Base-by-base conservation (phyloP, 306 rosid genomes). In the Macrotyloma uniflorum region DNA sequence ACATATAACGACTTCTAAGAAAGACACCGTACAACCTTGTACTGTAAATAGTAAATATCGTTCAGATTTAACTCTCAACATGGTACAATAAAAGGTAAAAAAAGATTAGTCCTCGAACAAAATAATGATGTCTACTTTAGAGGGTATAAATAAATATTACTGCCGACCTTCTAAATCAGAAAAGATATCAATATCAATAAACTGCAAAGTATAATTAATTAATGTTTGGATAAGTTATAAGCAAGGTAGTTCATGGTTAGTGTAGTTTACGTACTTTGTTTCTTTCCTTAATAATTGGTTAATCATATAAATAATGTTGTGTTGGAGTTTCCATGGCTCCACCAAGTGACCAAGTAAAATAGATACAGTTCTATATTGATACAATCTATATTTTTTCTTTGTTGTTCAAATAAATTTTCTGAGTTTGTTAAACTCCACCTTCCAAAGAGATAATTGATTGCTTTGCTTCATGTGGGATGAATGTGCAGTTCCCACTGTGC, bases 241-340 rank as follows among this genome's bases (percentile, higher is more conserved):
- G 91, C 89, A 88, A 88, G 86, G 87, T 85, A 35, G 70, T 22
- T 77, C 70, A 71, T 84, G 43, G 77, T 22, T 61, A 72, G 74
- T 51, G 35, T 70, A 35, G 68, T 26, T 20, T 28, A 53, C 30
- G 32, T 67, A 10, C 51, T 49, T 78, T 74, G 61, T 74, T 77
- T 20, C 47, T 46, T 77, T 78, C 63, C 74, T 74, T 71, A 77
- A 80, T 76, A 64, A 76, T 70, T 76, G 68, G 65, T 61, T 80
- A 65, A 76, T 71, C 49, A 71, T 42, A 63, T 72, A 43, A 54
- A 64, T 36, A 72, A 12, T 51, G 62, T 6, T 32, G 75, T 42
- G 62, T 4, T 32, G 75, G 69, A 20, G 22, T 28, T 40, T 22
- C 11, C 55, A 28, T 8, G 75, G 77, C 35, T 69, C 85, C 81